These are phyloP conservation scores for Aspergillus alliaceus DNA, from an alignment of 2,329 filamentous ascomycete species.

Conservation along the genomic window DNA sequence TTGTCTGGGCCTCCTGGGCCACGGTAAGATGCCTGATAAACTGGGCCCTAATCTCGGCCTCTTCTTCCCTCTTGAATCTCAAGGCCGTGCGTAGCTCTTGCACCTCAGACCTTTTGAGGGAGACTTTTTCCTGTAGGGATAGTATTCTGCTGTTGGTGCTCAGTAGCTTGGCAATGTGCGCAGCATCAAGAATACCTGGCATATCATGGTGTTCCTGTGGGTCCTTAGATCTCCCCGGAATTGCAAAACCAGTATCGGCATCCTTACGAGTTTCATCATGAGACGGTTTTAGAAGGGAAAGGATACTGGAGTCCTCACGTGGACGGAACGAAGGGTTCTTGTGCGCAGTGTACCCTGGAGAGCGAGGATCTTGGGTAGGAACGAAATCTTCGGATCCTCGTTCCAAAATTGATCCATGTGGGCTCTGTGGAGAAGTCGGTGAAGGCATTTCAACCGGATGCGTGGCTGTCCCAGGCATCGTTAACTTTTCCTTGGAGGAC, in stretches of 20 bases:
- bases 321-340: background rate
- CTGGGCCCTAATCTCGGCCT: conserved; percentile 16
- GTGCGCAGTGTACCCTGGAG: background rate
- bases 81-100: conserved; percentile 24
- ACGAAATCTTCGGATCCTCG: background rate
- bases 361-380: background rate
- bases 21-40: conserved; percentile 25
- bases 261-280: conserved; percentile 4
- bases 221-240: conserved; percentile 3
- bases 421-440: background rate
- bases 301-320: background rate
- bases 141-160: conserved; percentile 9
- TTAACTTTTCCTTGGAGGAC: background rate
- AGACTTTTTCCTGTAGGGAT: conserved; percentile 16
- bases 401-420: background rate
- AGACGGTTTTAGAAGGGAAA: background rate
- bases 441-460: background rate
- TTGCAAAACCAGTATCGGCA: background rate
- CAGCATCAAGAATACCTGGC: background rate
- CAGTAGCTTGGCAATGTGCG: background rate
- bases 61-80: conserved; percentile 26
- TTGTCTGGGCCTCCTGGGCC: conserved; percentile 3
- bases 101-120: conserved; percentile 17
- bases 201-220: background rate
- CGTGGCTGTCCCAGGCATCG: background rate